Evolutionary conservation across 2,329 filamentous ascomycete species (phyloP).

Genomic region (Aureobasidium lini): DNA sequence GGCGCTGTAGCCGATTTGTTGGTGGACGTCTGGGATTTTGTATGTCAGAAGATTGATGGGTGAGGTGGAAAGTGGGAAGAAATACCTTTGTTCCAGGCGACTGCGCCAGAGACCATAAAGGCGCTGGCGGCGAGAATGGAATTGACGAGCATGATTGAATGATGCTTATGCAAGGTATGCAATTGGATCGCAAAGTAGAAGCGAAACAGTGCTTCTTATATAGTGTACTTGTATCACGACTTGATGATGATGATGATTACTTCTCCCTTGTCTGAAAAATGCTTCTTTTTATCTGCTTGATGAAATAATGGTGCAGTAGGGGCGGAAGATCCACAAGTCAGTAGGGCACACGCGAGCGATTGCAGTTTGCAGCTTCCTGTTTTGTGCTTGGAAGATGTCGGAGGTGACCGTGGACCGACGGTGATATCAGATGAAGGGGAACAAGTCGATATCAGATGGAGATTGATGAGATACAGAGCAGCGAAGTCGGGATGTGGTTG

Average conservation of each 20-base stretch:
- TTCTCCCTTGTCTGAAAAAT: no score
- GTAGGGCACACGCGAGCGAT: no score
- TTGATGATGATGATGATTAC: background rate
- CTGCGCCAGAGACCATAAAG: background rate
- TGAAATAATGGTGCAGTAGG: no score
- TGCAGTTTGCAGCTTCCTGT: no score
- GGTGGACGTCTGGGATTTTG: conserved; percentile 25
- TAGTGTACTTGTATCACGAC: background rate
- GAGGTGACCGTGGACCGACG: no score
- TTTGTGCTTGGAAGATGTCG: no score
- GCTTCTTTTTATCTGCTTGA: background rate
- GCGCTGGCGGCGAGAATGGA: background rate
- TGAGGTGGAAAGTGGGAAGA: background rate
- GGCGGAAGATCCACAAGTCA: no score
- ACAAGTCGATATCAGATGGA: background rate
- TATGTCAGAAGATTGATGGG: background rate
- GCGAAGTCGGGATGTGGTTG: background rate
- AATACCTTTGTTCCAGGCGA: conserved; percentile 4
- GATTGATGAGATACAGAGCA: background rate
- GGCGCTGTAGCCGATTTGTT: conserved; percentile 35
- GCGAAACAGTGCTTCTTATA: background rate
- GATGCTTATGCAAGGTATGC: background rate
- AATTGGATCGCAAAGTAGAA: background rate
- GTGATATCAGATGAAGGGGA: no score
- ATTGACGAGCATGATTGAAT: background rate